A percentile compares a stretch with the other conserved stretches of the same genome.
phyloP scores from a whole-genome alignment of 495 filamentous ascomycete genomes.

The Aspergillus campestris region DNA sequence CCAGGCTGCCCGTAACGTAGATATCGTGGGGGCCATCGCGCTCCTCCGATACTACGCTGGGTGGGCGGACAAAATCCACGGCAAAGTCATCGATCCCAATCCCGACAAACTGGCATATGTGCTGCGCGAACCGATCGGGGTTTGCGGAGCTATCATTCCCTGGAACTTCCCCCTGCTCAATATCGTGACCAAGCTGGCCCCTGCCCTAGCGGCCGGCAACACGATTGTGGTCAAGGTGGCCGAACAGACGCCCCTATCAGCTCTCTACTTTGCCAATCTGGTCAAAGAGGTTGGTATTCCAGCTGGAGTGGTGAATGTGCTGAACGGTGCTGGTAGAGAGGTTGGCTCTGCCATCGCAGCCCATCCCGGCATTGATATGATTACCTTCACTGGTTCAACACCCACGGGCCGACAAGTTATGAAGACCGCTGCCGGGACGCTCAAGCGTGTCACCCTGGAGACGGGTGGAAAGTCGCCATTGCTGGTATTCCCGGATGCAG shows the following conservation, averaged over 20 bases:
- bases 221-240: conserved; percentile 81
- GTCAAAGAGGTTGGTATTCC: conserved; percentile 81
- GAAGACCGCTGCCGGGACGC: conserved; percentile 29
- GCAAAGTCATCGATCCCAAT: conserved; percentile 16
- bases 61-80: conserved; percentile 29
- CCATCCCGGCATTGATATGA: conserved; percentile 71
- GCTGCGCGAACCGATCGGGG: conserved; percentile 25
- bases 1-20: not conserved
- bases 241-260: conserved; percentile 81
- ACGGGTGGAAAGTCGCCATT: conserved; percentile 38
- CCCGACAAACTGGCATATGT: conserved; percentile 20
- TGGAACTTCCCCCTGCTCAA: conserved; percentile 25
- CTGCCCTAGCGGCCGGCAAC: conserved; percentile 50
- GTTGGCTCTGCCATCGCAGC: conserved; percentile 71
- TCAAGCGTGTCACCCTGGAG: conserved; percentile 42
- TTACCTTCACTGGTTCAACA: conserved; percentile 34
- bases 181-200: conserved; percentile 36
- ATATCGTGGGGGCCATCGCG: conserved; percentile 15
- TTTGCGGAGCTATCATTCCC: conserved; percentile 28
- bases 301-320: conserved; percentile 75
- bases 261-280: conserved; percentile 76
- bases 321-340: conserved; percentile 71
- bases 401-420: conserved; percentile 19
- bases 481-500: conserved; percentile 37
- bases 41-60: conserved; percentile 27